A percentile compares a stretch with the other conserved stretches of the same genome.
phyloP scores from a whole-genome alignment of 2,329 filamentous ascomycete species.

The Aspergillus chevalieri region DNA sequence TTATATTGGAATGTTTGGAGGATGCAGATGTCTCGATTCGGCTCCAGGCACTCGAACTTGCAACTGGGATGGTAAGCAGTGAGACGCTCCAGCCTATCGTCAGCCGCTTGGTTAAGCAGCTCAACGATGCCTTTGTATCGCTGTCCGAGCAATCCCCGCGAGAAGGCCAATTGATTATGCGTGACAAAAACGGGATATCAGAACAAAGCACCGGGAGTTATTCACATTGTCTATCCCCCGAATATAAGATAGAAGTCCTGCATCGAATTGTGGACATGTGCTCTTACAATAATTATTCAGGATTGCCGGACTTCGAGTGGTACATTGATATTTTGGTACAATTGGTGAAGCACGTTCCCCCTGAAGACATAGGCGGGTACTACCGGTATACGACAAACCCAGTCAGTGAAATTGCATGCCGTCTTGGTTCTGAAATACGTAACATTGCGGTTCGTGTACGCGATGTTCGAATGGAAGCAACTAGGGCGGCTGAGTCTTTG shows the following conservation, averaged over 20 bases:
- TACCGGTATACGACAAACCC: slow-evolving; percentile 9
- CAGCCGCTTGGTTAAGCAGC: slow-evolving; percentile 77
- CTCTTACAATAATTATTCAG: slow-evolving; percentile 77
- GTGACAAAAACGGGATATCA: neutral
- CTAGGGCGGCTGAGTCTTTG: slow-evolving; percentile 71
- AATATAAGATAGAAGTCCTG: slow-evolving; percentile 80
- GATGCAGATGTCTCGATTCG: slow-evolving; percentile 94
- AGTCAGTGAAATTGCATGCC: slow-evolving; percentile 22
- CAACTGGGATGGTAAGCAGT: slow-evolving; percentile 85
- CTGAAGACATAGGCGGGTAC: slow-evolving; percentile 16
- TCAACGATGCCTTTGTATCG: slow-evolving; percentile 49
- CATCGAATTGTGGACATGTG: slow-evolving; percentile 81
- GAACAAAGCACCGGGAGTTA: neutral
- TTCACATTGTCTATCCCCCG: slow-evolving; percentile 57
- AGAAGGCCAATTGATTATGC: neutral
- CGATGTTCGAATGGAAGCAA: slow-evolving; percentile 71
- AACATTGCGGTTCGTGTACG: slow-evolving; percentile 90
- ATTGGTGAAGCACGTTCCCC: slow-evolving; percentile 60
- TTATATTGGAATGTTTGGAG: slow-evolving; percentile 93
- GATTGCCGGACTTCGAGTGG: slow-evolving; percentile 91
- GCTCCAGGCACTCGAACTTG: slow-evolving; percentile 83
- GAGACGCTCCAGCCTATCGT: slow-evolving; percentile 82
- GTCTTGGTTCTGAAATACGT: slow-evolving; percentile 76
- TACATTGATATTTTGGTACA: slow-evolving; percentile 88
- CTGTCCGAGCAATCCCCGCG: neutral